Base-by-base conservation (phyloP, 2,329 filamentous ascomycete species). In the Helotiales sp. region DNA sequence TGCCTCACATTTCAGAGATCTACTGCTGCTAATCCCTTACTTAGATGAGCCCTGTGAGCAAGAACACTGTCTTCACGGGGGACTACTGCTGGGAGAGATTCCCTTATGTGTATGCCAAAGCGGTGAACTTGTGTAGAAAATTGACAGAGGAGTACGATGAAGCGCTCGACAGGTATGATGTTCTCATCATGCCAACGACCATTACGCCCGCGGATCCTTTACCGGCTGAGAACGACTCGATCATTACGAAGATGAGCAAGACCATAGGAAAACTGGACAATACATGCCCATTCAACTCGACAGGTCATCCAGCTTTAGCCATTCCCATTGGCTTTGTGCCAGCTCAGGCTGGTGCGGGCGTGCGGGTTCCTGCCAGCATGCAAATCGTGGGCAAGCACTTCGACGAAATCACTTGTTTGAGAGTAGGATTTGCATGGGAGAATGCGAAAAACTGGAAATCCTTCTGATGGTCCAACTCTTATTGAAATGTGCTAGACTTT, bases 211-310 rank as follows among this genome's bases (percentile, higher is more conserved):
- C 59, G 22, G 76, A 77, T 0, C 73, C 71, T 13, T 76, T 81
- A 51, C 73, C 76, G 0, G 61, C 64, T 1, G 62, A 70, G 9
- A 73, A 73, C 1, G 72, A 73, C 1, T 2, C 59, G 5, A 27
- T 68, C 75, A 15, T 74, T 9, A 49, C 77, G 46, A 78, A 76
- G 17, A 79, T 82, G 47, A 73, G 74, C 52, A 77, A 78, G 10
- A 79, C 78, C 30, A 78, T 84, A 31, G 82, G 83, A 0, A 65
- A 82, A 57, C 82, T 79, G 0, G 76, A 74, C 15, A 85, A 86
- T 61, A 86, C 82, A 4, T 78, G 79, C 9, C 74, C 78, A 2
- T 85, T 85, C 68, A 81, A 85, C 63, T 74, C 79, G 2, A 84
- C 81, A 0, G 82, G 82, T 0, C 81, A 84, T 61, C 81, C 82